Evolutionary conservation across 2,329 filamentous ascomycete species (phyloP).

Genomic region (Beauveria australis): DNA sequence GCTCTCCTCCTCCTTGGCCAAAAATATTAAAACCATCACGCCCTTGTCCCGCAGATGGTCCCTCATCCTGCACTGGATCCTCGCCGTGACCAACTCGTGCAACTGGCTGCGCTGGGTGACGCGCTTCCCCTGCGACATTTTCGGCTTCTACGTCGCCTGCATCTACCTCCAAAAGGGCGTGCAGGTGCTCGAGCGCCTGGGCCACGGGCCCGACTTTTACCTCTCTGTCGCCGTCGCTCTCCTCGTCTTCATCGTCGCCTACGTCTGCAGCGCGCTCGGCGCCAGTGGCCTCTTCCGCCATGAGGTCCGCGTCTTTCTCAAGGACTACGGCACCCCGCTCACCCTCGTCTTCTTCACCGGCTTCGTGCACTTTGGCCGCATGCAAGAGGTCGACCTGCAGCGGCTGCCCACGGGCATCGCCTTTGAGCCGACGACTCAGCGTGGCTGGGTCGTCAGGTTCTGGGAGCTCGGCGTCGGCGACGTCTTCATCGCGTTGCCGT

Average conservation of each 20-base stretch:
- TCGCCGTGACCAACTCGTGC: conserved; percentile 78
- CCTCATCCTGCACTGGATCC: conserved; percentile 73
- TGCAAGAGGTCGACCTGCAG: conserved; percentile 61
- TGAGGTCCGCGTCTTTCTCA: conserved; percentile 70
- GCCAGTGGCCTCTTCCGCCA: conserved; percentile 65
- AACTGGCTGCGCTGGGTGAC: conserved; percentile 86
- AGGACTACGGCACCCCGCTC: conserved; percentile 81
- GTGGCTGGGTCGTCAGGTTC: conserved; percentile 72
- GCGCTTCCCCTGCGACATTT: conserved; percentile 86
- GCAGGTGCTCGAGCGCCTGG: conserved; percentile 73
- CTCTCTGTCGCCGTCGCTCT: conserved; percentile 69
- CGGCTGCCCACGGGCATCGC: conserved; percentile 67
- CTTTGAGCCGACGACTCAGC: conserved; percentile 68
- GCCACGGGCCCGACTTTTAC: conserved; percentile 60
- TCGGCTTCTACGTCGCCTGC: conserved; percentile 87
- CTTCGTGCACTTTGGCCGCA: conserved; percentile 78
- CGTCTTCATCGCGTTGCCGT: conserved; percentile 79
- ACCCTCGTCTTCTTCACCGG: conserved; percentile 84
- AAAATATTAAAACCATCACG: neutral
- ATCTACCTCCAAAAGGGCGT: conserved; percentile 90
- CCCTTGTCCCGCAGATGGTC: conserved; percentile 55
- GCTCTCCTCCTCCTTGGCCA: neutral
- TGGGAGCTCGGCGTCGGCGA: conserved; percentile 68
- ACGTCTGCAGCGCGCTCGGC: conserved; percentile 64
- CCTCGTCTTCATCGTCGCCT: conserved; percentile 70